Percentiles rank a stretch among this genome's conserved stretches.
Conservation (phyloP, 345 rosid species). For the Nephelium lappaceum region DNA sequence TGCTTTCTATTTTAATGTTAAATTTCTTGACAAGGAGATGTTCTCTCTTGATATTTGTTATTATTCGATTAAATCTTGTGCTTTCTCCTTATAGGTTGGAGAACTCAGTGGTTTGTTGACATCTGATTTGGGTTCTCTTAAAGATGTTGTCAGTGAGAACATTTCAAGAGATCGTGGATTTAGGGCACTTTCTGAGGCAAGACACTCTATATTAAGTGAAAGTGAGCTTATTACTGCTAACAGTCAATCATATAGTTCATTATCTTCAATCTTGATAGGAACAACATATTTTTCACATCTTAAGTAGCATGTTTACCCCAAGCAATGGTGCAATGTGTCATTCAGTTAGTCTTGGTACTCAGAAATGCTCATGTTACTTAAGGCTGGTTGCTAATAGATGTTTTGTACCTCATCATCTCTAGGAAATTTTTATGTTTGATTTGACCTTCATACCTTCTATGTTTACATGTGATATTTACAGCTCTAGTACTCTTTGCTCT, state of each 20-base stretch:
- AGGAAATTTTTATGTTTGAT: slow-evolving; percentile 15
- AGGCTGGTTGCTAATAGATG: slow-evolving; percentile 2
- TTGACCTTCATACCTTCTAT: not conserved
- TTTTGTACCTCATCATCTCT: slow-evolving; percentile 13
- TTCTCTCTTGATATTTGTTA: not conserved
- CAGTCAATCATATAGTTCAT: slow-evolving; percentile 29
- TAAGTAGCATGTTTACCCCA: not conserved
- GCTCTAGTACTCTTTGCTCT: slow-evolving; percentile 23
- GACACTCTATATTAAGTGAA: slow-evolving; percentile 63
- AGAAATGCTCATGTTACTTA: not conserved
- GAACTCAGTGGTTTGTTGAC: slow-evolving; percentile 85
- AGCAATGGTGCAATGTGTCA: not conserved
- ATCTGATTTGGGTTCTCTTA: slow-evolving; percentile 87
- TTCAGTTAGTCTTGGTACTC: not conserved
- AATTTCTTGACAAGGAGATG: not conserved
- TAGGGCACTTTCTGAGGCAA: slow-evolving; percentile 99
- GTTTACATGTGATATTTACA: slow-evolving; percentile 11
- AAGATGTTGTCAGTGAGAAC: slow-evolving; percentile 81
- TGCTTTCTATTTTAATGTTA: not conserved
- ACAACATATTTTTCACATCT: slow-evolving; percentile 4
- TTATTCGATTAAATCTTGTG: slow-evolving; percentile 5
- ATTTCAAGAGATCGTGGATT: slow-evolving; percentile 96
- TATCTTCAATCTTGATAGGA: slow-evolving; percentile 17
- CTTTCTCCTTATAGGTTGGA: slow-evolving; percentile 59
- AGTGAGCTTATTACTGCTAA: slow-evolving; percentile 57